Evolutionary conservation across 257 asterid genomes (phyloP), one percentile per base, ranked within the genome.

Genomic region (Henckelia pumila): DNA sequence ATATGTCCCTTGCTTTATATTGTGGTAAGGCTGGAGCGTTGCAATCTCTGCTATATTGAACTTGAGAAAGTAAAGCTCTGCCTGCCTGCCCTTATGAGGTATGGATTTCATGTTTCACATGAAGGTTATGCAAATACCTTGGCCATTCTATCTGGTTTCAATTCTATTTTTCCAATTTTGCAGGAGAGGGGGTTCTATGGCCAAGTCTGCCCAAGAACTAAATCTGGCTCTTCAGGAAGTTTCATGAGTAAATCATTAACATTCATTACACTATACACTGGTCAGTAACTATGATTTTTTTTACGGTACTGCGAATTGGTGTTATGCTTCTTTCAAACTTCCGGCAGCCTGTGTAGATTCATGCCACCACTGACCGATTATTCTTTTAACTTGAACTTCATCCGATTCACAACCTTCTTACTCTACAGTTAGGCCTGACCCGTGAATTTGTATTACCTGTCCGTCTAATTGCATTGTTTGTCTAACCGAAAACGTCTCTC

Each of bases 121-220:
- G 52, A 44, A 1, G 52, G 19, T 59, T 56, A 11, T 66, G 59
- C 49, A 65, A 32, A 4, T 61, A 60, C 56, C 56, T 78, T 33
- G 64, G 53, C 59, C 33, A 29, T 50, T 55, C 28, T 50, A 16
- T 22, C 11, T 10, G 55, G 52, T 32, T 73, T 58, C 68, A 69
- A 56, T 72, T 32, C 58, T 69, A 2, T 59, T 66, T 47, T 47
- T 59, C 66, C 56, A 8, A 4, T 63, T 72, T 71, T 80, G 71
- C 84, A 94, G 99, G 84, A 81, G 84, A 87, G 97, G 95, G 49
- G 99, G 97, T 57, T 84, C 95, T 26, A 71, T 94, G 71, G 92
- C 99, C 75, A 94, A 88, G 81, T 87, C 84, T 28, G 96, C 96
- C 2, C 90, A 81, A 16, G 99, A 94, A 80, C 84, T 94, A 76